Evolutionary conservation across 2,329 filamentous ascomycete genomes (phyloP).

Genomic region (Diaporthe citriasiana): DNA sequence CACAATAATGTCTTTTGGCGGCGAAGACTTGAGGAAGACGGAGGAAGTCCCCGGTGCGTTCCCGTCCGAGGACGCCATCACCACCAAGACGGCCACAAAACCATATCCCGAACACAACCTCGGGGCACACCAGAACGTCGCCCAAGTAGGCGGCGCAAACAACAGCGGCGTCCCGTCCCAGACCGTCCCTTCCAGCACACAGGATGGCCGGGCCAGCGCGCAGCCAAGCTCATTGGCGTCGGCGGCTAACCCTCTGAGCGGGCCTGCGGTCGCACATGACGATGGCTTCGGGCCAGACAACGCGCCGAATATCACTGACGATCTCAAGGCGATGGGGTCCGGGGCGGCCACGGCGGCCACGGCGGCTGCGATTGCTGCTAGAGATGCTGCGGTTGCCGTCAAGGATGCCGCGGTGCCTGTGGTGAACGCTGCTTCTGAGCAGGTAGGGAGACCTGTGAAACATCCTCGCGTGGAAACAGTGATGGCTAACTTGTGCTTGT

Average conservation of each 20-base stretch:
- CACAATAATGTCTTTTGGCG: not conserved
- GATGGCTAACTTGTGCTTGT: not conserved
- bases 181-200: not conserved
- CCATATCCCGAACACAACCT: not conserved
- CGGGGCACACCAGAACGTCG: conserved; percentile 6
- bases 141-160: conserved; percentile 1
- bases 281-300: not conserved
- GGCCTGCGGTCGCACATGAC: not conserved
- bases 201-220: not conserved
- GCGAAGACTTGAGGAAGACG: not conserved
- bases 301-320: not conserved
- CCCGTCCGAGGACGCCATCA: conserved; percentile 4
- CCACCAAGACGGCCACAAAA: not conserved
- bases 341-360: conserved; percentile 19
- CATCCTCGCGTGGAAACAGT: too few relatives aligned
- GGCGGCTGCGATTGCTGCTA: conserved; percentile 19
- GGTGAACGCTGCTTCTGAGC: conserved; percentile 25
- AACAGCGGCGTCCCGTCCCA: not conserved
- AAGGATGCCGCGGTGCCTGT: conserved; percentile 32
- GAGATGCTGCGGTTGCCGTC: conserved; percentile 20
- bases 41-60: conserved; percentile 10
- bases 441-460: not conserved
- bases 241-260: conserved; percentile 7
- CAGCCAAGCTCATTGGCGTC: not conserved
- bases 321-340: not conserved